These are phyloP conservation scores for Colletotrichum orchidophilum DNA, from an alignment of 2,329 filamentous ascomycete species.

Conservation along the genomic window DNA sequence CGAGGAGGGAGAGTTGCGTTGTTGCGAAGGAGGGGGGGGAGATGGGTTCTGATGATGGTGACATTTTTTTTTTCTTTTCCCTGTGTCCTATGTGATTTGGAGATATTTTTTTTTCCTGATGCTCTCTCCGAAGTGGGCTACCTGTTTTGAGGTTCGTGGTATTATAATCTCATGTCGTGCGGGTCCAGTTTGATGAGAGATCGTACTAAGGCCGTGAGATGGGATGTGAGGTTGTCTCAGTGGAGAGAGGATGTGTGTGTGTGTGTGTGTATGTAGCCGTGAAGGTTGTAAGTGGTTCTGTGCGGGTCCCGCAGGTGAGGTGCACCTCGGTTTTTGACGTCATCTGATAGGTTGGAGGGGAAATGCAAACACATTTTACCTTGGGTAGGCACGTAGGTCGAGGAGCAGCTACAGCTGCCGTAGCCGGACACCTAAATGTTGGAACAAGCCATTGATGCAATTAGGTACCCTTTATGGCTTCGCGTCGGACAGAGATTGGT, in stretches of 20 bases:
- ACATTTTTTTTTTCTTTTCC: constrained; percentile 40
- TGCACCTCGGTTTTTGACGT: constrained; percentile 18
- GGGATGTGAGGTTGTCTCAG: background rate
- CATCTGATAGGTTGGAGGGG: constrained; percentile 27
- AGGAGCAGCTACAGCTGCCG: background rate
- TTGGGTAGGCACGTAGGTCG: no score
- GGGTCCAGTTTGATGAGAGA: background rate
- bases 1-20: constrained; percentile 76
- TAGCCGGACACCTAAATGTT: background rate
- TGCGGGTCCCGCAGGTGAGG: constrained; percentile 12
- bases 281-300: constrained; percentile 7
- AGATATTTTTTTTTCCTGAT: no score
- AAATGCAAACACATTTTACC: no score
- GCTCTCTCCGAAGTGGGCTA: no score
- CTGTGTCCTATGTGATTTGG: background rate
- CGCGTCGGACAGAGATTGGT: background rate
- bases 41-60: constrained; percentile 49
- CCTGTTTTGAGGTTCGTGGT: background rate
- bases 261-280: background rate
- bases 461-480: background rate
- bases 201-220: background rate
- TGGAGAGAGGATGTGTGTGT: background rate
- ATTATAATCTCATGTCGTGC: background rate
- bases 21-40: constrained; percentile 75
- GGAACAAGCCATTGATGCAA: background rate